phyloP scores from a whole-genome alignment of 768 basidiomycete genomes.

The Mrakia frigida region DNA sequence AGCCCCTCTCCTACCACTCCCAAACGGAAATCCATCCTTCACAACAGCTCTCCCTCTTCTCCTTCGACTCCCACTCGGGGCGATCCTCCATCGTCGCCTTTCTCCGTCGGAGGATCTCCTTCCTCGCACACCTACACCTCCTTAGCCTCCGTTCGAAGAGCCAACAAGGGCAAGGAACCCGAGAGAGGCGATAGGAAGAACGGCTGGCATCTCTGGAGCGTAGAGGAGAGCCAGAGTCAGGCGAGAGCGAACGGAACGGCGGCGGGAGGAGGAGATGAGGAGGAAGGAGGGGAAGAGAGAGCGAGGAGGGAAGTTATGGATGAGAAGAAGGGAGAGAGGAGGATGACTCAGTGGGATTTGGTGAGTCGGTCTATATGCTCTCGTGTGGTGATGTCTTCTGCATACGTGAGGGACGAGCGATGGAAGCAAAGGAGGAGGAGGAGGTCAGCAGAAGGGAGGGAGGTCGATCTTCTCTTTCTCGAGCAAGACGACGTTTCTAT shows the following conservation, averaged over 20 bases:
- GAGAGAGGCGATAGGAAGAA: slow-evolving; percentile 27
- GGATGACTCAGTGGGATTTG: slow-evolving; percentile 19
- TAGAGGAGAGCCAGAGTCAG: background rate
- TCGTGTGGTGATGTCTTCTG: background rate
- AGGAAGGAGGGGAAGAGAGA: background rate
- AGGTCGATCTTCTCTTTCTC: background rate
- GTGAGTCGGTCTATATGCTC: background rate
- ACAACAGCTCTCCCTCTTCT: background rate
- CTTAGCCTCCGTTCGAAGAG: slow-evolving; percentile 23
- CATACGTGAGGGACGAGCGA: too few relatives aligned
- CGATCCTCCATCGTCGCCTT: background rate
- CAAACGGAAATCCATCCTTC: background rate
- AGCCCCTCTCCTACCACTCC: background rate
- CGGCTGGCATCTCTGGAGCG: slow-evolving; percentile 30
- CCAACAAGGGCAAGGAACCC: slow-evolving; percentile 30
- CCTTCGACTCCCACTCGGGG: background rate
- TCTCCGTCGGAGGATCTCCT: background rate
- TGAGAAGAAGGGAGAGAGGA: background rate
- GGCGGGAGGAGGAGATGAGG: background rate
- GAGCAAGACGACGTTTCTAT: too few relatives aligned
- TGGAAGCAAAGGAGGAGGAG: background rate
- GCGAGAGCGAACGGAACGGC: background rate
- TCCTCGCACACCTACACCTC: slow-evolving; percentile 31
- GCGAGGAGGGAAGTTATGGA: background rate
- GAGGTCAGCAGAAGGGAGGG: background rate